These are phyloP conservation scores for Fraxinus sp. DNA, from an alignment of 305 asterid genomes.

Conservation along the genomic window DNA sequence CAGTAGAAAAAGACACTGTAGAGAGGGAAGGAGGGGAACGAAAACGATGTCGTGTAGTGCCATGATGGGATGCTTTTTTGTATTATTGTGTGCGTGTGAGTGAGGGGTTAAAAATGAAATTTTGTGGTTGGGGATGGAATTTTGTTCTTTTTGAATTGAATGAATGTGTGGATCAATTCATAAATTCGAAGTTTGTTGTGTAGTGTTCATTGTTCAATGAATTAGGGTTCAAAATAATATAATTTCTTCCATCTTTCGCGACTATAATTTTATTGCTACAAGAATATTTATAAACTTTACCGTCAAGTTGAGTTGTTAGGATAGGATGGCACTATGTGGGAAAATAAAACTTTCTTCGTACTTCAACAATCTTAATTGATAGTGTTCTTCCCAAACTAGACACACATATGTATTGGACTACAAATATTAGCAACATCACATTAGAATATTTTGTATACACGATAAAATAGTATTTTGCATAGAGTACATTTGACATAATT, in stretches of 20 bases:
- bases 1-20: background rate
- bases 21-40: background rate
- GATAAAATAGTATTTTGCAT: too few species aligned
- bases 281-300: background rate
- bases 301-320: background rate
- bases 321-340: too few species aligned
- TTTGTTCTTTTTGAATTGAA: background rate
- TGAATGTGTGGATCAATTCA: background rate
- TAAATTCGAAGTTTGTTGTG: background rate
- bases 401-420: background rate
- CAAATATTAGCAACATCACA: background rate
- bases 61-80: background rate
- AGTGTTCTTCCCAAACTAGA: background rate
- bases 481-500: background rate
- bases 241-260: background rate
- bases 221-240: background rate
- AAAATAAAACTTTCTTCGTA: background rate
- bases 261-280: background rate
- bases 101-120: conserved; percentile 7
- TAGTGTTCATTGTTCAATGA: background rate
- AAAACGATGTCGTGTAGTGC: conserved; percentile 10
- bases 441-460: background rate
- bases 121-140: conserved; percentile 1
- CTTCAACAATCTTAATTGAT: background rate
- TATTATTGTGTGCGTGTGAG: background rate